These are phyloP conservation scores for Cladophialophora immunda DNA, from an alignment of 2,329 filamentous ascomycete species.

Conservation along the genomic window DNA sequence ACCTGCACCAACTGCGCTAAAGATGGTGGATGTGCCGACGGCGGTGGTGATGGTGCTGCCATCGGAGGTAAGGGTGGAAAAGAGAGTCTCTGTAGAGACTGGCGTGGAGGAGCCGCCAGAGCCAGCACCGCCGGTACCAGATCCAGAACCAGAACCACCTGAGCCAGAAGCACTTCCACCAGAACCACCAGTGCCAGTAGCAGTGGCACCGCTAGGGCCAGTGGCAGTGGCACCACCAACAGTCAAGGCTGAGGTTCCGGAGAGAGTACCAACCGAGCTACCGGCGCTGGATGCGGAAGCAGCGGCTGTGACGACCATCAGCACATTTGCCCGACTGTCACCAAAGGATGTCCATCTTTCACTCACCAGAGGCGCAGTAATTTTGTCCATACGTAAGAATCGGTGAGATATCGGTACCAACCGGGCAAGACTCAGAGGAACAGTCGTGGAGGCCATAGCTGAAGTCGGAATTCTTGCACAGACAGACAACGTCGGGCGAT, in stretches of 20 bases:
- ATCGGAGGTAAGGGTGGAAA: conserved; percentile 11
- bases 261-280: conserved; percentile 22
- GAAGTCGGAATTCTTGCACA: conserved; percentile 53
- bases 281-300: conserved; percentile 27
- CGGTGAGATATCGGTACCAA: conserved; percentile 44
- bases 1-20: conserved; percentile 16
- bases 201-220: conserved; percentile 26
- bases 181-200: conserved; percentile 25
- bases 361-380: conserved; percentile 47
- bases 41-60: conserved; percentile 21
- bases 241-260: conserved; percentile 33
- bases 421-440: conserved; percentile 53
- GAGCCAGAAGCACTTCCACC: conserved; percentile 10
- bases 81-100: conserved; percentile 19
- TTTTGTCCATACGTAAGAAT: conserved; percentile 47
- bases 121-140: background rate
- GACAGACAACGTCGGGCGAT: conserved; percentile 48
- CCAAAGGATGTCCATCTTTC: background rate
- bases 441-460: conserved; percentile 57
- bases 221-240: conserved; percentile 29
- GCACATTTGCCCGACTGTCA: background rate
- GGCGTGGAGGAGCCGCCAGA: conserved; percentile 10
- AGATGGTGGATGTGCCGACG: conserved; percentile 11
- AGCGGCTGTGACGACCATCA: conserved; percentile 27
- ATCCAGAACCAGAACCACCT: conserved; percentile 5